Evolutionary conservation across 2,329 filamentous ascomycete species (phyloP), one percentile per base, ranked within the genome.

Genomic region (Hymenotorrendiella dingleyae): DNA sequence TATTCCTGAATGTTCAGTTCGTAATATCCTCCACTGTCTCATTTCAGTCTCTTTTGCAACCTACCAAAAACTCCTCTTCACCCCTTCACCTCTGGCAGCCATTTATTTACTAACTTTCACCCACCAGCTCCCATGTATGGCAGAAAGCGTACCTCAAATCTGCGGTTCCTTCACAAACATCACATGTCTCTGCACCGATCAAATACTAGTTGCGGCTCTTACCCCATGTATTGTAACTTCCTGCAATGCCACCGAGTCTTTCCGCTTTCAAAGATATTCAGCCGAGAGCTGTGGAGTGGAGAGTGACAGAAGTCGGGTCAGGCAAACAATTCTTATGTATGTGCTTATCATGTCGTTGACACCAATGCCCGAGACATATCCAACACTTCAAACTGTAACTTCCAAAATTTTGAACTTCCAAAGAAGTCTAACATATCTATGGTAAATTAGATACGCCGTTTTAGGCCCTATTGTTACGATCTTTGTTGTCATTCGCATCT

Each of bases 191-290:
- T 69, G 66, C 45, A 62, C 54, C 2, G 58, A 66, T 41, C 38
- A 42, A 2, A 51, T 53, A 2, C 55, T 67, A 17, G 60, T 58
- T 10, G 49, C 43, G 0, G 50, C 53, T 17, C 52, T 68, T 4
- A 55, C 56, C 8, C 42, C 49, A 22, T 69, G 66, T 33, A 59
- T 66, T 5, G 9, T 47, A 6, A 23, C 54, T 6, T 59, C 51
- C n/a, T 65, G 64, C 52, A 65, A 62, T 3, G 50, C 65, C 23
- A 60, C 58, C 9, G 60, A 68, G 32, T 54, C 59, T 8, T 43
- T 68, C 20, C 65, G 59, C 14, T 67, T 67, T 2, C 66, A 69
- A 48, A 71, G 69, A 48, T 58, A 63, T 34, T 68, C 66, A 2
- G 43, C 54, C 11, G 62, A 65, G 14, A 54, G 56, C 28, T 71